A percentile compares a stretch with the other conserved stretches of the same genome.
Conservation (phyloP, 2,329 filamentous ascomycete genomes). For the Sporothrix pseudoabietina region DNA sequence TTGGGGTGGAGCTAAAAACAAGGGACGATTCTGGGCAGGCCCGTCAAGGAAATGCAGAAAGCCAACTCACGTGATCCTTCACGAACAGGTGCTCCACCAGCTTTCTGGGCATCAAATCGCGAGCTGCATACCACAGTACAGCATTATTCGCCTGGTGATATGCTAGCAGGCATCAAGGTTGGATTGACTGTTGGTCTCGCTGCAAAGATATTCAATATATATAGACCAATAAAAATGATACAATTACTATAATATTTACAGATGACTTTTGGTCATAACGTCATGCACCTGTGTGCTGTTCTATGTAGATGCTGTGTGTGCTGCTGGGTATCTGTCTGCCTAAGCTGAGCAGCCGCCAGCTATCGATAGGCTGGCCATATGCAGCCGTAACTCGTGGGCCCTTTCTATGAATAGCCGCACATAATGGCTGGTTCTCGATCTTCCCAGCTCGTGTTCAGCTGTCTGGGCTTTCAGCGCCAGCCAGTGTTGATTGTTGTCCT, state of each 20-base stretch:
- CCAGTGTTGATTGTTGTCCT: not conserved
- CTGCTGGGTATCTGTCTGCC: not conserved
- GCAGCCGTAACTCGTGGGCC: not conserved
- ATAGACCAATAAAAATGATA: not conserved
- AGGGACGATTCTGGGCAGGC: constrained; percentile 20
- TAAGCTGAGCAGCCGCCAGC: not conserved
- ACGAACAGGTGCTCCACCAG: not conserved
- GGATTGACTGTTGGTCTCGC: too few relatives aligned
- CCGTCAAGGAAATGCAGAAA: not conserved
- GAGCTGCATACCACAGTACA: not conserved
- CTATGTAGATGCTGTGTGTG: not conserved
- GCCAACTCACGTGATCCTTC: not conserved
- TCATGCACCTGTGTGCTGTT: not conserved
- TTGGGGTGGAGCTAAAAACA: constrained; percentile 10
- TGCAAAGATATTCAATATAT: not conserved
- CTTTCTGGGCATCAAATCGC: not conserved
- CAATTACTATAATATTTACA: constrained; percentile 5
- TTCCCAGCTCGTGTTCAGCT: not conserved
- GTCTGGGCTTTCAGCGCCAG: not conserved
- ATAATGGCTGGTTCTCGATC: not conserved
- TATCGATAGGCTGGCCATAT: not conserved
- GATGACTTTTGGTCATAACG: constrained; percentile 10
- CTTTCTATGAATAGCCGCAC: not conserved
- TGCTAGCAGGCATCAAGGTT: too few relatives aligned
- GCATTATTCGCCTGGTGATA: too few relatives aligned